These are phyloP conservation scores for Styphnolobium japonicum DNA, from an alignment of 306 rosid species.

Conservation along the genomic window DNA sequence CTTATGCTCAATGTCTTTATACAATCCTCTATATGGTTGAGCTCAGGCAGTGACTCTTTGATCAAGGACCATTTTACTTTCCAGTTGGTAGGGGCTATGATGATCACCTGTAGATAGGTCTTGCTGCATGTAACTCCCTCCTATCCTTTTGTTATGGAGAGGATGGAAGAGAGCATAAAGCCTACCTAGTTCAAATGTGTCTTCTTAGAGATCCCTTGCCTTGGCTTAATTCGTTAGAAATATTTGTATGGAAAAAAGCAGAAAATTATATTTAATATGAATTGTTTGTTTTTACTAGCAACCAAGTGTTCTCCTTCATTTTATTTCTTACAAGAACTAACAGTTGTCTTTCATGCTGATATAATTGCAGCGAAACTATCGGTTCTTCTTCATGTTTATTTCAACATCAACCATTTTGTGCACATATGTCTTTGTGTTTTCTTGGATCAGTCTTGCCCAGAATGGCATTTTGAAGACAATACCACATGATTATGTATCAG, in stretches of 20 bases:
- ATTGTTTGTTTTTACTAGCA: neutral
- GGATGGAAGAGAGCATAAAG: neutral
- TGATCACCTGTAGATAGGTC: neutral
- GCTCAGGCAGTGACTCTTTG: neutral
- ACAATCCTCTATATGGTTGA: neutral
- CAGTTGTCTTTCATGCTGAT: slow-evolving; percentile 6
- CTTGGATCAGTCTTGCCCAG: slow-evolving; percentile 53
- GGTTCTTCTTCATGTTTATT: slow-evolving; percentile 88
- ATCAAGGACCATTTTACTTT: neutral
- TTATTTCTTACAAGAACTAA: slow-evolving; percentile 31
- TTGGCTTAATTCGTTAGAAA: slow-evolving; percentile 4
- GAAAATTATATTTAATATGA: neutral
- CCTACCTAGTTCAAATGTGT: neutral
- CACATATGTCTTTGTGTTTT: slow-evolving; percentile 64
- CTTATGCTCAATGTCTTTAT: neutral
- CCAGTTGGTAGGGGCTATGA: neutral
- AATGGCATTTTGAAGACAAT: slow-evolving; percentile 37
- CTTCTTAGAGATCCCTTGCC: neutral
- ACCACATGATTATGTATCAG: slow-evolving; percentile 54
- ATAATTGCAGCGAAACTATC: slow-evolving; percentile 84
- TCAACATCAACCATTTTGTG: slow-evolving; percentile 86
- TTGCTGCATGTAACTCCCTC: neutral
- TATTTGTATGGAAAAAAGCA: neutral
- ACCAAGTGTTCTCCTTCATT: slow-evolving; percentile 5
- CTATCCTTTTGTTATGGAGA: neutral